Evolutionary conservation across 2,329 filamentous ascomycete species (phyloP).

Genomic region (Stagonosporopsis chrysanthemi): DNA sequence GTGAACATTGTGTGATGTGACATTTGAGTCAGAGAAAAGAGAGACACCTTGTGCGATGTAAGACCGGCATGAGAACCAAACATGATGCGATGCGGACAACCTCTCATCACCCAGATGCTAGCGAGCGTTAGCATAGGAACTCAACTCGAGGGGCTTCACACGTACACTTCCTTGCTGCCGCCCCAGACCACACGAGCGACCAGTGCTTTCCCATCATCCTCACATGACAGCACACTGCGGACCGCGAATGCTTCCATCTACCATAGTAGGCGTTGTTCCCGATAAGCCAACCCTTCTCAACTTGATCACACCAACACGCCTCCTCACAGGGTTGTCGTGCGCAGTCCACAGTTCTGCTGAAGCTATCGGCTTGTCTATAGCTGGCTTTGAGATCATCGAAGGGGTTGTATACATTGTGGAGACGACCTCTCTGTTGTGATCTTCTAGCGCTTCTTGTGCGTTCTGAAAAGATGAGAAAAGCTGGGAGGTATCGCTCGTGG

Average conservation of each 20-base stretch:
- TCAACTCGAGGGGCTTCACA: neutral
- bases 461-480: neutral
- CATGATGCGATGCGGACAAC: neutral
- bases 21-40: too few species aligned
- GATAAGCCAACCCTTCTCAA: neutral
- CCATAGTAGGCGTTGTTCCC: neutral
- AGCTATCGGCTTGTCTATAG: neutral
- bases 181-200: neutral
- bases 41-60: neutral
- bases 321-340: neutral
- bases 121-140: neutral
- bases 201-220: neutral
- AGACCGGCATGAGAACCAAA: neutral
- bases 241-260: constrained; percentile 5
- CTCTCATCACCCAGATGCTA: neutral
- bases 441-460: neutral
- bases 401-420: neutral
- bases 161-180: neutral
- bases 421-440: neutral
- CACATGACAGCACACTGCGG: constrained; percentile 13
- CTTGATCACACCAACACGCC: neutral
- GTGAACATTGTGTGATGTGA: too few species aligned
- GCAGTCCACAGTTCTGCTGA: neutral
- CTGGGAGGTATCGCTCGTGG: neutral
- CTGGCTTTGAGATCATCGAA: neutral